Evolutionary conservation across 352 stramenopile species (phyloP).

Genomic region (Pythium utonaiense): DNA sequence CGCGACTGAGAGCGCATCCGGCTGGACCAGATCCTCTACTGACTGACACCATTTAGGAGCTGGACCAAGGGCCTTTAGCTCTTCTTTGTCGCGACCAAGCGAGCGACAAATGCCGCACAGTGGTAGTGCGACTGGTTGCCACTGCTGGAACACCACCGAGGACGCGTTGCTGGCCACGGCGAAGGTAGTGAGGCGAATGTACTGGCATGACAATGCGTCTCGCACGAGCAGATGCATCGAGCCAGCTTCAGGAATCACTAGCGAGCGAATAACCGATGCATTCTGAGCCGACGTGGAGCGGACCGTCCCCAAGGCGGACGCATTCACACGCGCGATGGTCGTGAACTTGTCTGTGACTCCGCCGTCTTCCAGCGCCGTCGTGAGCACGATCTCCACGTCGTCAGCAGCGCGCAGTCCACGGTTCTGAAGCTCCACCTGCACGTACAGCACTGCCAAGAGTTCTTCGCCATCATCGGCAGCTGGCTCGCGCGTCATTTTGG

Average conservation of each 20-base stretch:
- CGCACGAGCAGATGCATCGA: constrained; percentile 24
- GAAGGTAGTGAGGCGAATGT: constrained; percentile 18
- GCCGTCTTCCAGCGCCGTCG: constrained; percentile 1
- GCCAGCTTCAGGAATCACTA: constrained; percentile 13
- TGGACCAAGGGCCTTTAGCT: not conserved
- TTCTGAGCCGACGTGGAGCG: not conserved
- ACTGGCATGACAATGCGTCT: constrained; percentile 21
- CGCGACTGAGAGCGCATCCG: not conserved
- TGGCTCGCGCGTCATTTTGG: constrained; percentile 4
- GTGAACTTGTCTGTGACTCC: constrained; percentile 1
- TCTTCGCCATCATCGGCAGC: not conserved
- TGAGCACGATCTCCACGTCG: constrained; percentile 22
- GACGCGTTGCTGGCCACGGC: not conserved
- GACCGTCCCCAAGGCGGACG: constrained; percentile 8
- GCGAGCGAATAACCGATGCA: not conserved
- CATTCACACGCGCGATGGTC: not conserved
- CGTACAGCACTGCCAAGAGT: constrained; percentile 1
- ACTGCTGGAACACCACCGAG: constrained; percentile 17
- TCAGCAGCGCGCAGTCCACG: constrained; percentile 8
- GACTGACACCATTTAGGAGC: constrained; percentile 5
- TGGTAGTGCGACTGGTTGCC: constrained; percentile 15
- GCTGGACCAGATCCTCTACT: constrained; percentile 18
- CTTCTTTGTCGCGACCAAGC: not conserved
- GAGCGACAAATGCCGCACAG: constrained; percentile 21
- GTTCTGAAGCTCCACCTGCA: constrained; percentile 18